Evolutionary conservation across 1,139 yeast genomes (phyloP).

Genomic region (Tardiomyces blankii): DNA sequence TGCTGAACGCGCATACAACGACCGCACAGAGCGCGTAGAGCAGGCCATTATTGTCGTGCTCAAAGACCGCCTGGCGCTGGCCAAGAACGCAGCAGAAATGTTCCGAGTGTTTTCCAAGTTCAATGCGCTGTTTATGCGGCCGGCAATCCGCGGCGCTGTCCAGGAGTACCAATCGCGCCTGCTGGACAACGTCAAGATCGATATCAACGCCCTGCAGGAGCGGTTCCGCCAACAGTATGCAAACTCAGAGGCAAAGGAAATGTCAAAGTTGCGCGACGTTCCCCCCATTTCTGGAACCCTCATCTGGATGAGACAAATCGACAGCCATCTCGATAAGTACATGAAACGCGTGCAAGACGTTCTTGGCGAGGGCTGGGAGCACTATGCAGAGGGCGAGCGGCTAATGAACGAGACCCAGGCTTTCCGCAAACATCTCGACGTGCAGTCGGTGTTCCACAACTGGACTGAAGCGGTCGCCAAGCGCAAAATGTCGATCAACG

Average conservation of each 20-base stretch:
- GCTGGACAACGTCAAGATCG: constrained; percentile 36
- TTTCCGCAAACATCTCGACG: constrained; percentile 37
- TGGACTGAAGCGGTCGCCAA: constrained; percentile 7
- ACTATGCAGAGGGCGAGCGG: constrained; percentile 61
- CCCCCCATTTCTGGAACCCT: constrained; percentile 39
- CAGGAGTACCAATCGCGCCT: constrained; percentile 45
- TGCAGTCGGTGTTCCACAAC: constrained; percentile 20
- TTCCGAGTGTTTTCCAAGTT: constrained; percentile 39
- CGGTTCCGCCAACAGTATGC: constrained; percentile 27
- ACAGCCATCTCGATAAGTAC: constrained; percentile 31
- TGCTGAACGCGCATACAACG: constrained; percentile 32
- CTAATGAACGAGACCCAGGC: constrained; percentile 41
- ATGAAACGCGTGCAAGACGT: constrained; percentile 36
- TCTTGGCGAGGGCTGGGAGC: constrained; percentile 66
- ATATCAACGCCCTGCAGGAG: constrained; percentile 32
- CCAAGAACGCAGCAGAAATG: constrained; percentile 36
- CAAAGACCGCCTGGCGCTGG: constrained; percentile 28
- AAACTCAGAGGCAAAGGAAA: constrained; percentile 24
- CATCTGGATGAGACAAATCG: constrained; percentile 42
- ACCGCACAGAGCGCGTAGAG: constrained; percentile 36
- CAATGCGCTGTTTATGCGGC: constrained; percentile 37
- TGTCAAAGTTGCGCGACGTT: constrained; percentile 32
- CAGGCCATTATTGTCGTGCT: constrained; percentile 32
- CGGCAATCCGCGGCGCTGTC: constrained; percentile 41
- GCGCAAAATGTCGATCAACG: constrained; percentile 17